These are phyloP conservation scores for Sporisorium iseilematis-ciliati DNA, from an alignment of 1,284 basidiomycete genomes.

Conservation along the genomic window DNA sequence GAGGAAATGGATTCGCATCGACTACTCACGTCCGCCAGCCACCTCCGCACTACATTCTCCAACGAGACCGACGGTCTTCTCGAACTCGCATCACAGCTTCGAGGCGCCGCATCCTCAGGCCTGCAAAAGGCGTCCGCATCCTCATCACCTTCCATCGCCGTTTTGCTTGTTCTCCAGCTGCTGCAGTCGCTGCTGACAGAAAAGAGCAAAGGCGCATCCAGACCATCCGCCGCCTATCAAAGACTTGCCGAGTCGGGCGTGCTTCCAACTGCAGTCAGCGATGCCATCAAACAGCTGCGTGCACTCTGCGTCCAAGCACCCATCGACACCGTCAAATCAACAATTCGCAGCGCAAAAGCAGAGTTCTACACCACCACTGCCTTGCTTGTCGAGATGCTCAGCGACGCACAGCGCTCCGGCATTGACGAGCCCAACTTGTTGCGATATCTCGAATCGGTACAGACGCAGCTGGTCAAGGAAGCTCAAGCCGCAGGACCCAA, in stretches of 20 bases:
- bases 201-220: constrained; percentile 1
- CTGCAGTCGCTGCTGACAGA: constrained; percentile 36
- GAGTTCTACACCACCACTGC: constrained; percentile 39
- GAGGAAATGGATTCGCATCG: constrained; percentile 49
- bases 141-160: constrained; percentile 14
- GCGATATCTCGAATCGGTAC: constrained; percentile 47
- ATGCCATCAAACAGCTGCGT: constrained; percentile 40
- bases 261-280: constrained; percentile 40
- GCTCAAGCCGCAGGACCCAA: constrained; percentile 33
- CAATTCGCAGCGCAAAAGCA: constrained; percentile 28
- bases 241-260: constrained; percentile 39
- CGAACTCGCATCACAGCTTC: constrained; percentile 37
- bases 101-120: constrained; percentile 10
- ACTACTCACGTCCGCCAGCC: constrained; percentile 38
- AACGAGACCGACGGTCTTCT: constrained; percentile 47
- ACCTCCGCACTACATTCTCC: constrained; percentile 39
- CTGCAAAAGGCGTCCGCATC: constrained; percentile 11
- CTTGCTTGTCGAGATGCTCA: constrained; percentile 46
- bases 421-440: constrained; percentile 58
- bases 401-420: constrained; percentile 37
- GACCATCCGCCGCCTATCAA: constrained; percentile 21
- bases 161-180: constrained; percentile 30
- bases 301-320: constrained; percentile 48
- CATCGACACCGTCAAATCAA: constrained; percentile 1
- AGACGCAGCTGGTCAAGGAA: constrained; percentile 37